Evolutionary conservation across 2,329 filamentous ascomycete species (phyloP).

Genomic region (Rhytidhysteron rufulum): DNA sequence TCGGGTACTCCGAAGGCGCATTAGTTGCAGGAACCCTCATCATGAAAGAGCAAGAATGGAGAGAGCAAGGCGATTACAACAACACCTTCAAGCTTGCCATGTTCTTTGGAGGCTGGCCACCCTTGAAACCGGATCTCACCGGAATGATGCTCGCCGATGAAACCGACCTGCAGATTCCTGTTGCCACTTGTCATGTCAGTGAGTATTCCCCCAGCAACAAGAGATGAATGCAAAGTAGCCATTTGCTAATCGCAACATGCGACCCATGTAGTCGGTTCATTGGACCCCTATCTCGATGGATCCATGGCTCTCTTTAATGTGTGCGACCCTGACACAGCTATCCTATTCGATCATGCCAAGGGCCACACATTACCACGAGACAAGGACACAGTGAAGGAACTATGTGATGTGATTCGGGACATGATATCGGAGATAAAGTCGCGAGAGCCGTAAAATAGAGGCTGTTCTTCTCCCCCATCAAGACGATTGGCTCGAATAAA

Average conservation of each 20-base stretch:
- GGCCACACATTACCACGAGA: constrained; percentile 56
- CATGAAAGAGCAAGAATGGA: constrained; percentile 18
- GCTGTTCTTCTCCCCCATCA: too few relatives aligned
- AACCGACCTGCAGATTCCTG: constrained; percentile 35
- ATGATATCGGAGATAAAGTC: constrained; percentile 19
- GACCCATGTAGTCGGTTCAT: constrained; percentile 19
- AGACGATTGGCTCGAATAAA: background rate
- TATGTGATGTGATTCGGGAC: constrained; percentile 22
- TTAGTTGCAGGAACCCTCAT: constrained; percentile 48
- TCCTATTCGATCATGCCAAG: constrained; percentile 63
- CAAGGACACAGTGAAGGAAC: constrained; percentile 26
- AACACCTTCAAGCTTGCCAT: constrained; percentile 42
- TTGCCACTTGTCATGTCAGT: constrained; percentile 41
- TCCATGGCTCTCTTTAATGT: constrained; percentile 60
- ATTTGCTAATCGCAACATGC: constrained; percentile 1
- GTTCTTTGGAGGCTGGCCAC: constrained; percentile 49
- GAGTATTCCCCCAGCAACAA: constrained; percentile 5
- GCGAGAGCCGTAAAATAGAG: constrained; percentile 3
- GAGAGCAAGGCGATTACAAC: constrained; percentile 13
- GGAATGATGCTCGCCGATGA: constrained; percentile 38
- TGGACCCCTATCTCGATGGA: constrained; percentile 59
- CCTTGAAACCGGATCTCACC: constrained; percentile 28
- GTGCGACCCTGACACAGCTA: constrained; percentile 57
- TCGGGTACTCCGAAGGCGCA: constrained; percentile 61
- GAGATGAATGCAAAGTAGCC: background rate